Conservation (phyloP, 2,329 filamentous ascomycete genomes). For the Thermomyces lanuginosus region DNA sequence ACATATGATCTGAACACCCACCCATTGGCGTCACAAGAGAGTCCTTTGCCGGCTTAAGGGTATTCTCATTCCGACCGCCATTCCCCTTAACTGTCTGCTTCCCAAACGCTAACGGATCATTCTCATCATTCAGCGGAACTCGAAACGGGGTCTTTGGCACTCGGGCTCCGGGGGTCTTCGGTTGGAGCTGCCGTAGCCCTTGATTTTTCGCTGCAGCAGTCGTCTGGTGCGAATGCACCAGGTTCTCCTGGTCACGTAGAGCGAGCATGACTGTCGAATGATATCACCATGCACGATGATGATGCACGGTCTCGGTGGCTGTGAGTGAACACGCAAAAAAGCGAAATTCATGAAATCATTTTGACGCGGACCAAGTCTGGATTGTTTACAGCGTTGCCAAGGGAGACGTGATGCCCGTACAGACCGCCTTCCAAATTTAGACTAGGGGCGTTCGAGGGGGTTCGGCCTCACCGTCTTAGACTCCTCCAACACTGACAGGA, state of each 20-base stretch:
- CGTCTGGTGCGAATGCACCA: conserved; percentile 58
- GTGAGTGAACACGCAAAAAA: too few relatives aligned
- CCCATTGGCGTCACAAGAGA: conserved; percentile 67
- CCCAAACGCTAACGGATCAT: conserved; percentile 44
- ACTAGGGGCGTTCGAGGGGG: too few relatives aligned
- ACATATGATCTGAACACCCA: conserved; percentile 27
- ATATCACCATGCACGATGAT: too few relatives aligned
- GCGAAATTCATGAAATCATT: too few relatives aligned
- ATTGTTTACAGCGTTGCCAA: too few relatives aligned
- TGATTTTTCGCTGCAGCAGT: conserved; percentile 58
- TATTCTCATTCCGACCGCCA: conserved; percentile 41
- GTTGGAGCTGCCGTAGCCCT: conserved; percentile 40
- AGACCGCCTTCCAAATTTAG: too few relatives aligned
- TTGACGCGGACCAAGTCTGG: too few relatives aligned
- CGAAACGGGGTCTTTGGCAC: conserved; percentile 72
- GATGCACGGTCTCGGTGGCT: too few relatives aligned
- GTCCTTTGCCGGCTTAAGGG: conserved; percentile 40
- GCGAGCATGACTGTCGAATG: conserved; percentile 60
- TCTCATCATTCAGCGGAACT: conserved; percentile 68
- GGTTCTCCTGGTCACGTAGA: conserved; percentile 73
- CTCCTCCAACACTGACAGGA: too few relatives aligned
- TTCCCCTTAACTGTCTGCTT: conserved; percentile 43
- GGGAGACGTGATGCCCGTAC: too few relatives aligned
- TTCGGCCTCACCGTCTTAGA: too few relatives aligned
- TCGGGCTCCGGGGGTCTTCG: conserved; percentile 64